Evolutionary conservation across 176 grass and related monocot species (phyloP).

Genomic region (Bromus sterilis): DNA sequence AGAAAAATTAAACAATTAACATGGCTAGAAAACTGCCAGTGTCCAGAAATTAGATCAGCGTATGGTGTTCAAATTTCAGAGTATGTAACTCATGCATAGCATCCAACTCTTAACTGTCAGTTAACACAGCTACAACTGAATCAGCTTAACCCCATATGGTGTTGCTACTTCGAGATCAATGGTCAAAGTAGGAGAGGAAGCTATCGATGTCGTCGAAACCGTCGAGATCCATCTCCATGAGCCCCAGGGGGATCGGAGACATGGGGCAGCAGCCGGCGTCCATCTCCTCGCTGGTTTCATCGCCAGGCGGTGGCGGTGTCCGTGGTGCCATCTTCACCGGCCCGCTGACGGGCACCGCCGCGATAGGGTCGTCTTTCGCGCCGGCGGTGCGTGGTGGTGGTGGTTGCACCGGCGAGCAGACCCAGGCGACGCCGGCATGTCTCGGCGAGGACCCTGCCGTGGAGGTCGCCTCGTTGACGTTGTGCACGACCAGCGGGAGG

Average conservation of each 20-base stretch:
- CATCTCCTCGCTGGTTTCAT: not conserved
- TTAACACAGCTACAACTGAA: not conserved
- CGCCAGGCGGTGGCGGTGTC: not conserved
- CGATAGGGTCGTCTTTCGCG: not conserved
- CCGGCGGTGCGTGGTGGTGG: not conserved
- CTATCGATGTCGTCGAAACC: conserved; percentile 15
- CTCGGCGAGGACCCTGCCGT: conserved; percentile 1
- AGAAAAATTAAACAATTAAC: no score
- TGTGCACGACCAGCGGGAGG: not conserved
- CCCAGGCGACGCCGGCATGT: not conserved
- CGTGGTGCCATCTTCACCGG: not conserved
- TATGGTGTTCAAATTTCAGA: not conserved
- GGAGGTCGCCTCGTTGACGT: conserved; percentile 15
- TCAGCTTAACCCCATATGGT: not conserved
- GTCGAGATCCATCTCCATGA: conserved; percentile 5
- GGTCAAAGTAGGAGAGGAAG: conserved; percentile 27
- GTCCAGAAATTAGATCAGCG: conserved; percentile 7
- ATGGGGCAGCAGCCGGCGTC: not conserved
- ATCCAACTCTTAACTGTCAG: not conserved
- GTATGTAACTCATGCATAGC: not conserved
- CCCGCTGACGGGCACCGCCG: not conserved
- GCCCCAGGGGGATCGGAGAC: conserved; percentile 13
- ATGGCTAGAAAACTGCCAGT: no score
- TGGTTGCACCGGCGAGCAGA: not conserved
- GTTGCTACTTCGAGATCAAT: not conserved